These are phyloP conservation scores for Limtongia smithiae DNA, from an alignment of 805 yeast genomes.

Conservation along the genomic window DNA sequence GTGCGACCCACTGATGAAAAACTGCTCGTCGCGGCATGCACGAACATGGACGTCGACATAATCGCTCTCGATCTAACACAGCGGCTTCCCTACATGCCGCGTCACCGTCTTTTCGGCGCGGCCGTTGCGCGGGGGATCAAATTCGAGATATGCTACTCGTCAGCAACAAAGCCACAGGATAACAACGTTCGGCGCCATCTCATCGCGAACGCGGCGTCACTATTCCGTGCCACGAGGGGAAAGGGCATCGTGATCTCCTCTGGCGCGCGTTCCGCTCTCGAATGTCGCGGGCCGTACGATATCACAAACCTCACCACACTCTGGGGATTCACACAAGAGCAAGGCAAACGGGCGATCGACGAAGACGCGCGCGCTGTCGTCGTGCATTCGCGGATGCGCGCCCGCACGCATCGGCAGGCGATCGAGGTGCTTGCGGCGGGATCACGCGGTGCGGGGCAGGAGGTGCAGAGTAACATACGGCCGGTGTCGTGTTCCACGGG, in stretches of 20 bases:
- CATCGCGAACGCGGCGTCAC: constrained; percentile 66
- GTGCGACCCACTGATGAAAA: constrained; percentile 78
- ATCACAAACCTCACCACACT: constrained; percentile 60
- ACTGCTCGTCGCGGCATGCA: constrained; percentile 68
- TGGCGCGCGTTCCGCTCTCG: constrained; percentile 56
- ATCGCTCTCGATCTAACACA: constrained; percentile 65
- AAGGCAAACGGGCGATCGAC: constrained; percentile 57
- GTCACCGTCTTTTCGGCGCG: constrained; percentile 78
- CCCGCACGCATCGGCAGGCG: constrained; percentile 49
- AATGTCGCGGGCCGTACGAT: constrained; percentile 66
- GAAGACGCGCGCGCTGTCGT: constrained; percentile 62
- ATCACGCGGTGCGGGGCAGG: constrained; percentile 1
- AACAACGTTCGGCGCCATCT: constrained; percentile 51
- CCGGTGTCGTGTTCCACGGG: too few relatives aligned
- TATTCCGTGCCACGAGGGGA: constrained; percentile 75
- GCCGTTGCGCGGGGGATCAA: constrained; percentile 79
- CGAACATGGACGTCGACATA: constrained; percentile 75
- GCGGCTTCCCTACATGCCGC: constrained; percentile 69
- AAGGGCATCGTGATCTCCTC: constrained; percentile 76
- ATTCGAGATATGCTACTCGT: constrained; percentile 71
- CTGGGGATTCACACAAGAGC: constrained; percentile 65
- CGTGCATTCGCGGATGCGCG: constrained; percentile 69
- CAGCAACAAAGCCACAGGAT: constrained; percentile 37
- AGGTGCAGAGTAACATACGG: neutral
- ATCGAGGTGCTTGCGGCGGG: constrained; percentile 11